Evolutionary conservation across 768 basidiomycete genomes (phyloP).

Genomic region (Trametes cingulata): DNA sequence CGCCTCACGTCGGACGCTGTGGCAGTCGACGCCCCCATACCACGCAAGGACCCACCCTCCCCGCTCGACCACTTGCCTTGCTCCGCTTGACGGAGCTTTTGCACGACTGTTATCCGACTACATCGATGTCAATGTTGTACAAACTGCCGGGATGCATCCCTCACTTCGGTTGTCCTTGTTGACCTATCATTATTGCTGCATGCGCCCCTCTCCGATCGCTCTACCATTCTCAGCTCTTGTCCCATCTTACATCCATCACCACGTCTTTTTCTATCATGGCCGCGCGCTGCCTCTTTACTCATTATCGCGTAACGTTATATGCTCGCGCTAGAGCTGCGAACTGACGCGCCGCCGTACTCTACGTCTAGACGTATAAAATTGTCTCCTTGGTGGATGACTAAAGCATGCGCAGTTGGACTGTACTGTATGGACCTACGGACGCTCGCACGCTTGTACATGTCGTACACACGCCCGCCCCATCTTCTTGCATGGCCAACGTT

Average conservation of each 20-base stretch:
- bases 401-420: too few relatives aligned
- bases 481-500: neutral
- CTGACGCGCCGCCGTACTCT: neutral
- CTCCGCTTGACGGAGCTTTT: too few relatives aligned
- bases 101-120: neutral
- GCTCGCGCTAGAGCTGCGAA: neutral
- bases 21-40: too few relatives aligned
- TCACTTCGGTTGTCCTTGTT: neutral
- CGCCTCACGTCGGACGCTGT: neutral
- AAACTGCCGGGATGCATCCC: neutral
- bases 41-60: too few relatives aligned
- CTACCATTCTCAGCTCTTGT: neutral
- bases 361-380: too few relatives aligned
- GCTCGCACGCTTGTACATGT: neutral
- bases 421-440: neutral
- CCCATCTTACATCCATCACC: neutral
- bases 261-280: neutral
- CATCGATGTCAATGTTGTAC: neutral
- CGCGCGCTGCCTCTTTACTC: neutral
- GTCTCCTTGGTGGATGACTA: too few relatives aligned
- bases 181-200: conserved; percentile 1
- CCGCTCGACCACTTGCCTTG: neutral
- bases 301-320: neutral
- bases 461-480: neutral
- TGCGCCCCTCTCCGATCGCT: neutral